These are phyloP conservation scores for Puccinia coronata DNA, from an alignment of 1,284 basidiomycete species.

Conservation along the genomic window DNA sequence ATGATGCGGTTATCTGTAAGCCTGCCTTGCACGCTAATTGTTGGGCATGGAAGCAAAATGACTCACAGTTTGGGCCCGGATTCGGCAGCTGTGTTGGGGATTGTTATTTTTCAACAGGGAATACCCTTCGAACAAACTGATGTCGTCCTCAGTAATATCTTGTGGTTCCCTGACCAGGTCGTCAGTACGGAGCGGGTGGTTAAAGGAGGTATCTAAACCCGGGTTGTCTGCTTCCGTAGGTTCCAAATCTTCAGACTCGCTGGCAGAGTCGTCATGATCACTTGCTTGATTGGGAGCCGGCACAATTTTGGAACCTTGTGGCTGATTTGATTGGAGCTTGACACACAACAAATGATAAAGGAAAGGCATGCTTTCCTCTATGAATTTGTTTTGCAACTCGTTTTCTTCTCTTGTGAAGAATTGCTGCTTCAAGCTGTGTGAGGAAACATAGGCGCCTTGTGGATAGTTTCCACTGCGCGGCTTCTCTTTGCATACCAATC, in stretches of 20 bases:
- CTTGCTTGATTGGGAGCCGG: no score
- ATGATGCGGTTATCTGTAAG: background rate
- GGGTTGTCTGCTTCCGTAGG: background rate
- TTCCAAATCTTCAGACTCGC: background rate
- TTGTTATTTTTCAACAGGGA: background rate
- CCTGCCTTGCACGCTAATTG: no score
- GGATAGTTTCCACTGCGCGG: background rate
- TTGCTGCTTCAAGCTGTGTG: background rate
- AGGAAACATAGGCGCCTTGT: background rate
- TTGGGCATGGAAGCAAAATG: background rate
- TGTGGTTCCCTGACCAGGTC: background rate
- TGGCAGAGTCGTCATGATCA: background rate
- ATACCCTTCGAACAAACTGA: background rate
- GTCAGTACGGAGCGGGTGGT: no score
- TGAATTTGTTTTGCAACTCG: background rate
- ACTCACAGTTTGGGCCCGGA: background rate
- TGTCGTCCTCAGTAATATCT: background rate
- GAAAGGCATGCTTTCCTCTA: background rate
- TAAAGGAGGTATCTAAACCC: background rate
- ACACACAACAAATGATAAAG: background rate
- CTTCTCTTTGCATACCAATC: background rate
- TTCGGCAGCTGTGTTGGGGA: background rate
- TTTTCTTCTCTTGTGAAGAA: background rate
- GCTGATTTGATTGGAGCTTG: background rate
- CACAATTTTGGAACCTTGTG: no score